phyloP scores from a whole-genome alignment of 176 grass and related monocot species.

The Tuctoria greenei region DNA sequence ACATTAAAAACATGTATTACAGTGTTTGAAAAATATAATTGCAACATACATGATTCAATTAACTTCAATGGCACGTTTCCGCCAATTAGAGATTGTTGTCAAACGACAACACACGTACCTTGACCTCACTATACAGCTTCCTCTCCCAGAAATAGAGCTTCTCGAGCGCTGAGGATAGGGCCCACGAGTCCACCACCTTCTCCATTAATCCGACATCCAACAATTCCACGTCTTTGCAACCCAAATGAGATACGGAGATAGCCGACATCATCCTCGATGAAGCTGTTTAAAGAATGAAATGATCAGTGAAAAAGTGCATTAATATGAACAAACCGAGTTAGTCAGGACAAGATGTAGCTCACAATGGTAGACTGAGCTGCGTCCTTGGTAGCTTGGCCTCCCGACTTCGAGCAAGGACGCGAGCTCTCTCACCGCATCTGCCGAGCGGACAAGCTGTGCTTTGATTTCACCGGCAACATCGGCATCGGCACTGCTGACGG shows the following conservation, averaged over 20 bases:
- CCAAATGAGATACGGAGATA: slow-evolving; percentile 42
- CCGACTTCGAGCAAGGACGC: slow-evolving; percentile 70
- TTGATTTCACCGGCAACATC: slow-evolving; percentile 61
- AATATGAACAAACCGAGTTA: background rate
- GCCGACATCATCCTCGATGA: slow-evolving; percentile 64
- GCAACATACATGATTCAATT: background rate
- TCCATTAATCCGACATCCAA: slow-evolving; percentile 49
- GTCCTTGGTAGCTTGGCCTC: slow-evolving; percentile 51
- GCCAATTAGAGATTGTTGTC: too few species aligned
- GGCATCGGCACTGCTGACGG: background rate
- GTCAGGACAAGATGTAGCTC: slow-evolving; percentile 22
- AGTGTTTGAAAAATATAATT: background rate
- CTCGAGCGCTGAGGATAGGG: slow-evolving; percentile 64
- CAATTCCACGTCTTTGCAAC: slow-evolving; percentile 44
- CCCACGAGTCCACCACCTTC: slow-evolving; percentile 32
- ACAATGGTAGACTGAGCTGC: slow-evolving; percentile 60
- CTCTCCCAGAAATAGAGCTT: slow-evolving; percentile 96
- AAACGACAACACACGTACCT: slow-evolving; percentile 39
- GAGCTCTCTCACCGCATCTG: slow-evolving; percentile 55
- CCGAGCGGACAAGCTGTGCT: slow-evolving; percentile 55
- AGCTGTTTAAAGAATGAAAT: slow-evolving; percentile 40
- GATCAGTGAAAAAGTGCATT: slow-evolving; percentile 27
- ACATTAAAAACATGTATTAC: background rate
- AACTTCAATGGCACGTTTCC: background rate
- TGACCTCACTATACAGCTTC: slow-evolving; percentile 89